Evolutionary conservation across 495 filamentous ascomycete species (phyloP).

Genomic region (Penicillium pancosmium): DNA sequence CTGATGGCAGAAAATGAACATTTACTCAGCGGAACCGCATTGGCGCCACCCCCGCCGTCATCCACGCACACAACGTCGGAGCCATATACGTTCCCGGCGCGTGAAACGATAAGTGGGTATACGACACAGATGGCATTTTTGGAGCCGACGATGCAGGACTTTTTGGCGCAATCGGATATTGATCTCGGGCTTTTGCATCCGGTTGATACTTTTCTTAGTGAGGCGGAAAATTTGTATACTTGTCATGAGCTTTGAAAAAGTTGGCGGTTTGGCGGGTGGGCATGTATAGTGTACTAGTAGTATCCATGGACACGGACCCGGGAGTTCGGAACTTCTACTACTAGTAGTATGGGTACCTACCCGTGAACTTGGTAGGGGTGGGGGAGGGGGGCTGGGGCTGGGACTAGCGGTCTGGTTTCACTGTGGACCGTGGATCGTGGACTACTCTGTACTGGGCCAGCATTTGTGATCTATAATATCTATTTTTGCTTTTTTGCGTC

Average conservation of each 20-base stretch:
- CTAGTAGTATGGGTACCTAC: too few relatives aligned
- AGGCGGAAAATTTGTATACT: conserved; percentile 44
- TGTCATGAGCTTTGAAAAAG: conserved; percentile 32
- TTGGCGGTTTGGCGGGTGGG: background rate
- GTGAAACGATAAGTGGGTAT: conserved; percentile 31
- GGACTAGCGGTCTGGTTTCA: too few relatives aligned
- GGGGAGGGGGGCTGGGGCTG: too few relatives aligned
- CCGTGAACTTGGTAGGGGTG: too few relatives aligned
- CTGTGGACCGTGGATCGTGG: too few relatives aligned
- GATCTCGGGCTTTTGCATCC: conserved; percentile 44
- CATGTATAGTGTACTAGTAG: background rate
- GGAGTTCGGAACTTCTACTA: too few relatives aligned
- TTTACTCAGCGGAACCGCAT: conserved; percentile 2
- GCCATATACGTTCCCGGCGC: conserved; percentile 17
- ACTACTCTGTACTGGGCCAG: too few relatives aligned
- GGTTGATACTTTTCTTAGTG: conserved; percentile 45
- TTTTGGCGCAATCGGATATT: conserved; percentile 48
- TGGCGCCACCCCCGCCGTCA: background rate
- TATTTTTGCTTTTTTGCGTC: too few relatives aligned
- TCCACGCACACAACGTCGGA: background rate
- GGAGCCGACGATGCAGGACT: conserved; percentile 51
- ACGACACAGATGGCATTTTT: conserved; percentile 50
- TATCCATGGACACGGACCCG: background rate
- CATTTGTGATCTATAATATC: too few relatives aligned
- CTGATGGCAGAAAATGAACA: conserved; percentile 8